Evolutionary conservation across 2,329 filamentous ascomycete species (phyloP).

Genomic region (Phialophora verrucosa): DNA sequence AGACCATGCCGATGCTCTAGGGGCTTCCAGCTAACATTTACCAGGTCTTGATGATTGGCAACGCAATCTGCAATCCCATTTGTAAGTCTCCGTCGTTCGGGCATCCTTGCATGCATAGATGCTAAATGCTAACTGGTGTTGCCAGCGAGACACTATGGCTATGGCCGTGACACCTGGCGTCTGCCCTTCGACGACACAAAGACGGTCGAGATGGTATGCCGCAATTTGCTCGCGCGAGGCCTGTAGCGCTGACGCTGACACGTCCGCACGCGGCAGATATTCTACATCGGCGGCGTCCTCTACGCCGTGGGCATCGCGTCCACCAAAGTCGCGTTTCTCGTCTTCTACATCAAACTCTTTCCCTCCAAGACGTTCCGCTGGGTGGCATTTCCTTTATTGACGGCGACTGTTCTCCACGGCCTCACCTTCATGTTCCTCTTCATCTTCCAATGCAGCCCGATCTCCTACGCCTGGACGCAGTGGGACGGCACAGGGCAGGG

Average conservation of each 20-base stretch:
- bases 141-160: conserved; percentile 24
- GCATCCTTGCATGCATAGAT: too few species aligned
- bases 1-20: background rate
- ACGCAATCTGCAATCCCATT: conserved; percentile 25
- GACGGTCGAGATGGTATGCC: conserved; percentile 15
- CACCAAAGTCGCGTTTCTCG: conserved; percentile 46
- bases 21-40: background rate
- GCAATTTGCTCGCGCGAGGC: background rate
- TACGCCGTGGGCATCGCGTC: conserved; percentile 56
- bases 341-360: conserved; percentile 53
- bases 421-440: conserved; percentile 46
- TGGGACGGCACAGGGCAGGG: conserved; percentile 59
- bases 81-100: conserved; percentile 8
- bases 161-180: conserved; percentile 25
- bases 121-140: conserved; percentile 10
- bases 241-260: background rate
- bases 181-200: conserved; percentile 25
- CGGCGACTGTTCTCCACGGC: conserved; percentile 42
- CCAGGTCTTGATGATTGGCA: conserved; percentile 28
- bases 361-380: conserved; percentile 42
- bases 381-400: conserved; percentile 29
- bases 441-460: conserved; percentile 48
- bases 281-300: conserved; percentile 29
- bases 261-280: conserved; percentile 2
- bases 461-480: conserved; percentile 55